Evolutionary conservation across 495 filamentous ascomycete species (phyloP).

Genomic region (Ramalina intermedia): DNA sequence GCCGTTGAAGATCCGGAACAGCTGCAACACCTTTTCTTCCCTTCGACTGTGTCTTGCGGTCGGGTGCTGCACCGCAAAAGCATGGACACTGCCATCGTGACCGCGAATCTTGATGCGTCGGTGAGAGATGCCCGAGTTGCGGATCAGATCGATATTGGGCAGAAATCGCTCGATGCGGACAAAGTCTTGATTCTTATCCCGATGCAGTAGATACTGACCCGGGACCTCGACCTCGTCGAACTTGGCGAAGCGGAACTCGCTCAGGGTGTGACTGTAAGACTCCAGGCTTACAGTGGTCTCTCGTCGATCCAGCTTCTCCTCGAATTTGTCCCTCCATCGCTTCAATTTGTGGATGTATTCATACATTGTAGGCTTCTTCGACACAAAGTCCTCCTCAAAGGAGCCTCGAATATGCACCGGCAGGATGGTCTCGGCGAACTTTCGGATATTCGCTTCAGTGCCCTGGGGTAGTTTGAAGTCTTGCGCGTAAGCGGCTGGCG

Average conservation of each 20-base stretch:
- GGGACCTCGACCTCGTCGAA: constrained; percentile 98
- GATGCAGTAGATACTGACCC: constrained; percentile 89
- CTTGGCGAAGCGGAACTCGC: constrained; percentile 91
- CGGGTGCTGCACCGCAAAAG: constrained; percentile 92
- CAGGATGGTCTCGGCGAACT: constrained; percentile 91
- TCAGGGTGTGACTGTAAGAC: constrained; percentile 70
- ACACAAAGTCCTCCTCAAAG: constrained; percentile 92
- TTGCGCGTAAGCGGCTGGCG: constrained; percentile 69
- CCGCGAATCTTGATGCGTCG: constrained; percentile 88
- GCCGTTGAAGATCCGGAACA: constrained; percentile 97
- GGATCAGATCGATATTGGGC: constrained; percentile 81
- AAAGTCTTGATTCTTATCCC: constrained; percentile 97
- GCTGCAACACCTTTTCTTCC: constrained; percentile 85
- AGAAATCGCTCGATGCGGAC: constrained; percentile 92
- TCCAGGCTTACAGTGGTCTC: constrained; percentile 57
- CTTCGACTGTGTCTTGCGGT: constrained; percentile 80
- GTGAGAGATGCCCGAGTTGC: constrained; percentile 77
- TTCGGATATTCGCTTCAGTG: constrained; percentile 89
- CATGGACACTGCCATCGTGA: constrained; percentile 90
- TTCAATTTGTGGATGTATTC: constrained; percentile 96
- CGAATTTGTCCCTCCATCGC: constrained; percentile 93
- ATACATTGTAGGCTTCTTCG: constrained; percentile 84
- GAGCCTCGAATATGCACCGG: constrained; percentile 82
- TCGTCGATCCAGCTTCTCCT: constrained; percentile 91
- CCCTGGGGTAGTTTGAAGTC: constrained; percentile 80